A percentile compares a stretch with the other conserved stretches of the same genome.
These are phyloP conservation scores for Plasmodium relictum DNA, from an alignment of 169 alveolate genomes.

Conservation along the genomic window DNA sequence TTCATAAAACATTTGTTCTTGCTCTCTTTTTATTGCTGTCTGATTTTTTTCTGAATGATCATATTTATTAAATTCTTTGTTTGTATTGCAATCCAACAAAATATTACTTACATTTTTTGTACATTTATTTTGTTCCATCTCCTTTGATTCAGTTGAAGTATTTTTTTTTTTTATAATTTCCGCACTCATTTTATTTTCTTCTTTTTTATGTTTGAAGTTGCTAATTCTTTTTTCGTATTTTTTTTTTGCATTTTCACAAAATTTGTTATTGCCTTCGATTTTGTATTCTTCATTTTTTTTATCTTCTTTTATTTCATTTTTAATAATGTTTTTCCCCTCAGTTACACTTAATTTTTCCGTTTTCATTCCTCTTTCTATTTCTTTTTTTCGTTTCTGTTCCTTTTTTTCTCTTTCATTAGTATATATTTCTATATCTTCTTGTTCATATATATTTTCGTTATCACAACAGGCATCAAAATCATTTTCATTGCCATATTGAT, in stretches of 20 bases:
- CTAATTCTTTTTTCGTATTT: no score
- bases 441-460: conserved; percentile 16
- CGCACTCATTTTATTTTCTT: no score
- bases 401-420: neutral
- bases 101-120: neutral
- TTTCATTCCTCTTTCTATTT: neutral
- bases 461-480: neutral
- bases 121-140: neutral
- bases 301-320: neutral
- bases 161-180: neutral
- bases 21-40: neutral
- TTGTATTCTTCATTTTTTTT: neutral
- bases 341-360: neutral
- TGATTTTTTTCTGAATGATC: conserved; percentile 12
- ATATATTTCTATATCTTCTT: conserved; percentile 3
- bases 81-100: neutral
- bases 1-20: neutral
- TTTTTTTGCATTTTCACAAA: neutral
- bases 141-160: neutral
- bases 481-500: conserved; percentile 2
- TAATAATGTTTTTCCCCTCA: neutral
- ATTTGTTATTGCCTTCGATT: neutral
- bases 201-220: no score
- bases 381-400: neutral
- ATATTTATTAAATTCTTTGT: neutral